Percentiles rank a stretch among this genome's conserved stretches.
Evolutionary conservation across 306 rosid genomes (phyloP).

Genomic region (Vicia faba): DNA sequence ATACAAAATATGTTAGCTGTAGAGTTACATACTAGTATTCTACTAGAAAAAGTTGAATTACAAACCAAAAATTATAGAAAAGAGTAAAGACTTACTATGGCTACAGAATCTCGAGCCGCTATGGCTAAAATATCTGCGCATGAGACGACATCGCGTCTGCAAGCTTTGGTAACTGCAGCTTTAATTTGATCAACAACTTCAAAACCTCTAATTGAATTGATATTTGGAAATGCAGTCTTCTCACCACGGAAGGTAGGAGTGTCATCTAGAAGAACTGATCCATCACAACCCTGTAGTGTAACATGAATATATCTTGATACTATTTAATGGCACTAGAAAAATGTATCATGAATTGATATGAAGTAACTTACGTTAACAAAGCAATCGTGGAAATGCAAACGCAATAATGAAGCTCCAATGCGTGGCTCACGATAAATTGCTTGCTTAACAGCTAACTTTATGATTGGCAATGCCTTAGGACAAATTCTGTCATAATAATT

Average conservation of each 20-base stretch:
- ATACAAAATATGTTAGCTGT: not conserved
- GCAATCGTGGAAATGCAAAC: slow-evolving; percentile 48
- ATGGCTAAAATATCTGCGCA: slow-evolving; percentile 54
- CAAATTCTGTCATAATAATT: slow-evolving; percentile 36
- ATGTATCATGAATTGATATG: no score
- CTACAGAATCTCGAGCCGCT: slow-evolving; percentile 56
- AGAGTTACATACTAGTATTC: no score
- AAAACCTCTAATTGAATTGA: slow-evolving; percentile 45
- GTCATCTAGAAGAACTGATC: slow-evolving; percentile 48
- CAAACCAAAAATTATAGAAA: not conserved
- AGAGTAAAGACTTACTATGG: slow-evolving; percentile 39
- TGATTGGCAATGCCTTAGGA: slow-evolving; percentile 38
- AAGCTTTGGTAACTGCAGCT: slow-evolving; percentile 37
- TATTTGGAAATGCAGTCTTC: slow-evolving; percentile 43
- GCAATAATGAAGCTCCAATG: slow-evolving; percentile 33
- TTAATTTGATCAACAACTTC: slow-evolving; percentile 47
- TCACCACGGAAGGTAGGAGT: slow-evolving; percentile 36
- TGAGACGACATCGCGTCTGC: slow-evolving; percentile 40
- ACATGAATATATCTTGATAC: no score
- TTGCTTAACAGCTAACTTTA: not conserved
- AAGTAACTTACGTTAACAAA: slow-evolving; percentile 45
- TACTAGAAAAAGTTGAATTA: not conserved
- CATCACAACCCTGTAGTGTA: slow-evolving; percentile 49
- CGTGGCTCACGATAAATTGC: slow-evolving; percentile 32
- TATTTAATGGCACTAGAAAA: no score